Evolutionary conservation across 129 eudicot genomes (phyloP).

Genomic region (Smallanthus sonchifolius): DNA sequence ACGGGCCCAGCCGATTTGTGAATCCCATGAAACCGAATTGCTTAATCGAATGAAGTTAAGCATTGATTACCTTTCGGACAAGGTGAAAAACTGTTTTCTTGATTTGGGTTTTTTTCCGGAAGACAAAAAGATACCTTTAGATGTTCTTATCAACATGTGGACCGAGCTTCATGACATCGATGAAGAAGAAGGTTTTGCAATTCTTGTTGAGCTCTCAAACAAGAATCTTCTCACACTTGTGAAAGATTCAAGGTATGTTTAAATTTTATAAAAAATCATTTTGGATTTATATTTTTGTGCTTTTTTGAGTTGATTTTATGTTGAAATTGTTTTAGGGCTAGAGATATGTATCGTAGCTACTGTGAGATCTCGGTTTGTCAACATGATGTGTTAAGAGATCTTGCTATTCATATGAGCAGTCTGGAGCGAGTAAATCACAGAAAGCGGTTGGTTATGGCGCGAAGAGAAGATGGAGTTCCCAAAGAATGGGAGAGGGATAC

Average conservation of each 20-base stretch:
- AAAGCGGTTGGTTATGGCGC: conserved; percentile 72
- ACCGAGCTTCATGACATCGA: conserved; percentile 77
- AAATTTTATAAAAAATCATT: not conserved
- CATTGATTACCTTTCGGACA: conserved; percentile 51
- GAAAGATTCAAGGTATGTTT: conserved; percentile 63
- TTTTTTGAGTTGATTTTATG: not conserved
- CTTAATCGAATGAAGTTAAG: conserved; percentile 80
- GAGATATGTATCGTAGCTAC: conserved; percentile 70
- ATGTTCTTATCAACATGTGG: conserved; percentile 85
- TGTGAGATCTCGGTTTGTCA: conserved; percentile 73
- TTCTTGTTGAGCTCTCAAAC: conserved; percentile 76
- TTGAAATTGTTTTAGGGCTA: conserved; percentile 49
- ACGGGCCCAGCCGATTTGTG: conserved; percentile 60
- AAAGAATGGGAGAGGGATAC: conserved; percentile 87
- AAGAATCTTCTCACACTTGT: conserved; percentile 77
- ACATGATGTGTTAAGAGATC: conserved; percentile 90
- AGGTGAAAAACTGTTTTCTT: conserved; percentile 71
- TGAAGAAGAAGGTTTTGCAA: conserved; percentile 73
- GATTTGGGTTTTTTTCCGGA: conserved; percentile 87
- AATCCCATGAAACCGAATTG: conserved; percentile 72
- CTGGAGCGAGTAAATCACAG: conserved; percentile 40
- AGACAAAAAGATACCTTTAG: conserved; percentile 82
- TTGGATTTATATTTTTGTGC: not conserved
- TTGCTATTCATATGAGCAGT: conserved; percentile 72
- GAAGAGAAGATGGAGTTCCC: conserved; percentile 68